Percentiles rank a stretch among this genome's conserved stretches.
These are phyloP conservation scores for Penicillium capsulatum DNA, from an alignment of 2,329 filamentous ascomycete species.

Conservation along the genomic window DNA sequence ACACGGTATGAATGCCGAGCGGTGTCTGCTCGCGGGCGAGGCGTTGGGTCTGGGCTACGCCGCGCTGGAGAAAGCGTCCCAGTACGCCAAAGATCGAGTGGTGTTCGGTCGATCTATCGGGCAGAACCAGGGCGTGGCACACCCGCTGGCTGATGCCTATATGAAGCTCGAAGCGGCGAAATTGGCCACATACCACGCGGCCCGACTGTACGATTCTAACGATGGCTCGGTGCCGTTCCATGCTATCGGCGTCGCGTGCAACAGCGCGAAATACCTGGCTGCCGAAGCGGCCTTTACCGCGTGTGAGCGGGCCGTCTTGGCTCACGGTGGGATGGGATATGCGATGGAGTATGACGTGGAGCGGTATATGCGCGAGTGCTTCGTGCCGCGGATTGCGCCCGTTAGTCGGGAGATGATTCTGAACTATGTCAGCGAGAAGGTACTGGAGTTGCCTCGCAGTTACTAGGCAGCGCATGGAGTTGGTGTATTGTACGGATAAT, in stretches of 20 bases:
- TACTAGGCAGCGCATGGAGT: slow-evolving; percentile 28
- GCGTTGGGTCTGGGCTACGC: slow-evolving; percentile 76
- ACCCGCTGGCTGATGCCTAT: slow-evolving; percentile 56
- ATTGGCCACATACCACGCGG: slow-evolving; percentile 58
- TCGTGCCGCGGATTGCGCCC: slow-evolving; percentile 58
- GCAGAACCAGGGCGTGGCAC: slow-evolving; percentile 57
- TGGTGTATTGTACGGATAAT: no score
- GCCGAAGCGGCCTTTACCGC: slow-evolving; percentile 59
- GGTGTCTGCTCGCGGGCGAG: slow-evolving; percentile 72
- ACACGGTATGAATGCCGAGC: slow-evolving; percentile 75
- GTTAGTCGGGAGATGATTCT: slow-evolving; percentile 52
- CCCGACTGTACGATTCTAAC: slow-evolving; percentile 53
- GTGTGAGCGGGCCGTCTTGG: slow-evolving; percentile 55
- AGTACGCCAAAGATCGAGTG: slow-evolving; percentile 61
- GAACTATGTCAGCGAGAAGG: slow-evolving; percentile 45
- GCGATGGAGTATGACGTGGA: slow-evolving; percentile 61
- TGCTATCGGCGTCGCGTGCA: slow-evolving; percentile 60
- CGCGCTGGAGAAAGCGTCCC: slow-evolving; percentile 58
- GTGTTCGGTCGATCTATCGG: slow-evolving; percentile 58
- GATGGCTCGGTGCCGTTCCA: slow-evolving; percentile 53
- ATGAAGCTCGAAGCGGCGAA: slow-evolving; percentile 61
- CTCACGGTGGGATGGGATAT: slow-evolving; percentile 61
- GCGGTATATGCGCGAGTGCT: slow-evolving; percentile 55
- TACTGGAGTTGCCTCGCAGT: slow-evolving; percentile 41
- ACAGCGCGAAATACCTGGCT: slow-evolving; percentile 65